A percentile compares a stretch with the other conserved stretches of the same genome.
These are phyloP conservation scores for Ambrosia trifida DNA, from an alignment of 129 eudicot species.

Conservation along the genomic window DNA sequence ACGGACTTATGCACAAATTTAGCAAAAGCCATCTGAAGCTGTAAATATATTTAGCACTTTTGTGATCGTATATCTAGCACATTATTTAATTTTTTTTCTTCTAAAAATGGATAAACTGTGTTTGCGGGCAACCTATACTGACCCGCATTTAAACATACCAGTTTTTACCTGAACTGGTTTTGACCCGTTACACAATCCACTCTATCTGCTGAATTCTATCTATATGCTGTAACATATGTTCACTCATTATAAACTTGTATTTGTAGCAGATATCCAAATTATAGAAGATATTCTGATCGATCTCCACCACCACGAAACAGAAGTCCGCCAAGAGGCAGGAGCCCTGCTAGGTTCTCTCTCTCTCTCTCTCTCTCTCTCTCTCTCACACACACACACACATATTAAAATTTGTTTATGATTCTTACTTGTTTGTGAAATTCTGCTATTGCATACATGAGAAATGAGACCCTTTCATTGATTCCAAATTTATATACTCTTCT, in stretches of 20 bases:
- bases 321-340: slow-evolving; percentile 70
- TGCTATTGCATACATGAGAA: background rate
- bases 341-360: slow-evolving; percentile 77
- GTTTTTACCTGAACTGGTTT: background rate
- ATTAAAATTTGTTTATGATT: background rate
- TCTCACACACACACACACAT: background rate
- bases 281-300: slow-evolving; percentile 64
- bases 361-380: slow-evolving; percentile 7
- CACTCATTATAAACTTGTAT: background rate
- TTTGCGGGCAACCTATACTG: background rate
- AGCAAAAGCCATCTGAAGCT: background rate
- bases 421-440: background rate
- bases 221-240: background rate
- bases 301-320: slow-evolving; percentile 62
- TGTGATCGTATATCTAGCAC: background rate
- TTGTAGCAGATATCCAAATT: slow-evolving; percentile 54
- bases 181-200: background rate
- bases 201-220: background rate
- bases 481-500: background rate
- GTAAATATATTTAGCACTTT: background rate
- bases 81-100: background rate
- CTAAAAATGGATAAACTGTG: background rate
- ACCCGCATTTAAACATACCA: background rate
- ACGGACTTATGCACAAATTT: background rate
- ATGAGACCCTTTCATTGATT: background rate